Conservation (phyloP, 169 alveolate species). For the Eimeria falciformis region DNA sequence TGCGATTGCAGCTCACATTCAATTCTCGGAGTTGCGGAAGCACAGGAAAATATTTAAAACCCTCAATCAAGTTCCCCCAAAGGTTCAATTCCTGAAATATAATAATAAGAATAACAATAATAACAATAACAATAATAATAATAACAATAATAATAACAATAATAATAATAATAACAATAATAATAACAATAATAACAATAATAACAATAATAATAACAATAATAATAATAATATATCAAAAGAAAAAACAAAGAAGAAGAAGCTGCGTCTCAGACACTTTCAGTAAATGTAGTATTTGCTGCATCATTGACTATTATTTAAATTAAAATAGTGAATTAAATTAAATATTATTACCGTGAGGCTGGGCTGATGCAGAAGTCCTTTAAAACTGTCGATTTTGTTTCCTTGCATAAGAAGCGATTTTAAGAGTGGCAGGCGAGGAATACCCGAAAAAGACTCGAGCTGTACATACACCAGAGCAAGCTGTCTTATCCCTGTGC, state of each 20-base stretch:
- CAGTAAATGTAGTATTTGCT: no score
- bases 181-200: no score
- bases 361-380: neutral
- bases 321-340: no score
- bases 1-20: neutral
- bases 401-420: neutral
- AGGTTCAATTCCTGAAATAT: neutral
- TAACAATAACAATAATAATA: no score
- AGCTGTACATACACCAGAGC: conserved; percentile 15
- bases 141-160: no score
- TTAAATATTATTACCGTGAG: neutral
- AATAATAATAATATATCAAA: no score
- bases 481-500: neutral
- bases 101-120: no score
- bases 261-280: no score
- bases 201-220: no score
- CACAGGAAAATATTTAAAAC: neutral
- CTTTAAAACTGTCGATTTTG: neutral
- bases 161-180: no score
- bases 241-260: no score
- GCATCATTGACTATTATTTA: neutral
- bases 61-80: neutral
- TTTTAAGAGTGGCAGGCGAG: neutral
- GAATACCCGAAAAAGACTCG: neutral
- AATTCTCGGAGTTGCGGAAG: neutral